Base-by-base conservation (phyloP, 1,284 basidiomycete species). In the Pisolithus thermaeus region DNA sequence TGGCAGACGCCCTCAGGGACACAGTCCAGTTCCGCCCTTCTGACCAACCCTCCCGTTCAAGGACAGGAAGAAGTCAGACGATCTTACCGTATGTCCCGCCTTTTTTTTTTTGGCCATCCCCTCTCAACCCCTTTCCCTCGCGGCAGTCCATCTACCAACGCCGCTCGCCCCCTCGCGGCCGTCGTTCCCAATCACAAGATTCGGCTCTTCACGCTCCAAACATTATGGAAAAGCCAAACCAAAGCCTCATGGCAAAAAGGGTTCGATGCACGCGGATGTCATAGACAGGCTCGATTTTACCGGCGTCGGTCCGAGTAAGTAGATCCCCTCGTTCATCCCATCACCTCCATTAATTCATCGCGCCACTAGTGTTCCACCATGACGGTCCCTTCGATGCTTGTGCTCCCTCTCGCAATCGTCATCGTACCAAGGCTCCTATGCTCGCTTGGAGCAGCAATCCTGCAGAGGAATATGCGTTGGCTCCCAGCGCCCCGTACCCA, bases 351-450 rank as follows among this genome's bases (percentile, higher is more conserved):
- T 46, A 47, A 47, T 52, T 51, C 50, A 54, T 49, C 52, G 45
- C 45, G 52, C 44, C 30, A 32, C 41, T 58, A 91, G 88, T 88
- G 80, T 89, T 91, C 70, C 89, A 92, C 63, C 90, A 92, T 61
- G 90, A 92, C 62, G 89, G 90, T 23, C 89, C 89, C 7, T 92
- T 92, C 64, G 89, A 92, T 65, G 90, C 90, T 27, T 91, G 88
- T 63, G 88, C 89, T 1, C 90, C 90, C 2, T 90, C 88, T 52
- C 84, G 90, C 61, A 92, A 92, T 70, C 81, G 83, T 45, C 82
- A 88, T 61, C 80, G 77, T 61, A 79, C 76, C 63, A 85, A 81
- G 64, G 89, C 90, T 11, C 89, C 89, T 45, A 86, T 92, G 81
- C 74, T 81, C 58, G 87, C 89, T 23, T 92, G 89, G 84, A 77